Conservation (phyloP, 2,329 filamentous ascomycete genomes). For the Graphilbum sp. region DNA sequence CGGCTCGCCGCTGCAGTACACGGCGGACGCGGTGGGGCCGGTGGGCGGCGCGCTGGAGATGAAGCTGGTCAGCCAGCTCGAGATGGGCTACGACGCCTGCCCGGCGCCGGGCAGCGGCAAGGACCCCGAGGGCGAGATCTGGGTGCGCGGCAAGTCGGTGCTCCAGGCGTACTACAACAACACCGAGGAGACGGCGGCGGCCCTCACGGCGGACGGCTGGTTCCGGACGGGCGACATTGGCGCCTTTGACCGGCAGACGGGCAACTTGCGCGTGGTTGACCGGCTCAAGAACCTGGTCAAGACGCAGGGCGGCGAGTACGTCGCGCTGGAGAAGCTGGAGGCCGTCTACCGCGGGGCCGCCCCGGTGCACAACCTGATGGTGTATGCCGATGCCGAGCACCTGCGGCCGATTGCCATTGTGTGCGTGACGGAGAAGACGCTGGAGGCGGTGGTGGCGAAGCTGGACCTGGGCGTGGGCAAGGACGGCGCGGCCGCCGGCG, state of each 20-base stretch:
- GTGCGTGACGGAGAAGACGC: slow-evolving; percentile 45
- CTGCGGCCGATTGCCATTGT: slow-evolving; percentile 72
- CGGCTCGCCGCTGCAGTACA: slow-evolving; percentile 74
- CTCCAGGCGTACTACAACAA: slow-evolving; percentile 70
- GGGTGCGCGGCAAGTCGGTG: slow-evolving; percentile 65
- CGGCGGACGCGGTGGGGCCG: slow-evolving; percentile 59
- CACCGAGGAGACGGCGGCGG: slow-evolving; percentile 65
- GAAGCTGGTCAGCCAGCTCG: slow-evolving; percentile 80
- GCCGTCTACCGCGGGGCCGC: slow-evolving; percentile 68
- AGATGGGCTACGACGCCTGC: slow-evolving; percentile 69
- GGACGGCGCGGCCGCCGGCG: slow-evolving; percentile 15
- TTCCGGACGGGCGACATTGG: slow-evolving; percentile 96
- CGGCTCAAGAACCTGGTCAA: slow-evolving; percentile 98
- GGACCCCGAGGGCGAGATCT: slow-evolving; percentile 83
- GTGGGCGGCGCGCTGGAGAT: slow-evolving; percentile 64
- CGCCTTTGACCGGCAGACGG: slow-evolving; percentile 57
- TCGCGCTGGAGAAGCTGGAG: slow-evolving; percentile 91
- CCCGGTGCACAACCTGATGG: slow-evolving; percentile 74
- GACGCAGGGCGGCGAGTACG: slow-evolving; percentile 89
- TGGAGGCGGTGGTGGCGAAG: slow-evolving; percentile 42
- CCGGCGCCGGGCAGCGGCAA: slow-evolving; percentile 52
- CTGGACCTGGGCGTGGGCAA: slow-evolving; percentile 31
- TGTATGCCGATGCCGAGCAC: slow-evolving; percentile 62
- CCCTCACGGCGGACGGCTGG: slow-evolving; percentile 75
- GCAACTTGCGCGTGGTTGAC: slow-evolving; percentile 77